Conservation (phyloP, 306 rosid genomes). For the Betula pendula region DNA sequence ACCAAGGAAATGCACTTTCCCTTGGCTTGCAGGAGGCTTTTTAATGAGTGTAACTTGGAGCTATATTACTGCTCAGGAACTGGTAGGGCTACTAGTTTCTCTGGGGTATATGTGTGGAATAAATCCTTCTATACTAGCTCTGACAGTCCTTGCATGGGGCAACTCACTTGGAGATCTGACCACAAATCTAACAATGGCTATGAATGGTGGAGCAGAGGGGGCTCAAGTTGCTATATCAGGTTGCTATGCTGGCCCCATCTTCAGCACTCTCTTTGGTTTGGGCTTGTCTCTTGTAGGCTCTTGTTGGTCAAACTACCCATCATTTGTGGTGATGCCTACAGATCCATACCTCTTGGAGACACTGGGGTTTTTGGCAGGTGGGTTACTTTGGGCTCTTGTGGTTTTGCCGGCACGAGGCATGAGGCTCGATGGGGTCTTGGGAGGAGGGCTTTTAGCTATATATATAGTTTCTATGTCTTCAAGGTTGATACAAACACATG, state of each 20-base stretch:
- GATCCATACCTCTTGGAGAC: constrained; percentile 60
- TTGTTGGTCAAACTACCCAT: constrained; percentile 44
- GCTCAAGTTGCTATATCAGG: constrained; percentile 56
- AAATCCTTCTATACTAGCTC: constrained; percentile 44
- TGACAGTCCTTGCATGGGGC: constrained; percentile 52
- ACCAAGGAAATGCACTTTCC: constrained; percentile 42
- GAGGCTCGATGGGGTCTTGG: constrained; percentile 49
- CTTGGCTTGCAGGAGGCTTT: constrained; percentile 55
- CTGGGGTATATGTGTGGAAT: constrained; percentile 36
- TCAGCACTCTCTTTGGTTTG: constrained; percentile 46
- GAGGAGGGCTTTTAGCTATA: constrained; percentile 49
- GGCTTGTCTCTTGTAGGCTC: constrained; percentile 44
- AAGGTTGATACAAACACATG: constrained; percentile 50
- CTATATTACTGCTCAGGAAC: constrained; percentile 52
- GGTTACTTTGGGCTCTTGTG: constrained; percentile 49
- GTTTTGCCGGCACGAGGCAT: constrained; percentile 37
- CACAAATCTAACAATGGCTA: constrained; percentile 52
- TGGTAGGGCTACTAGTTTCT: constrained; percentile 50
- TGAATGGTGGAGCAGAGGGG: constrained; percentile 49
- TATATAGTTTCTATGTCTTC: constrained; percentile 41
- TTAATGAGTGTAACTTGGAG: constrained; percentile 61
- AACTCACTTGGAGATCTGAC: constrained; percentile 49
- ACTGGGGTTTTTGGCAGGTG: constrained; percentile 40
- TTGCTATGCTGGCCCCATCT: constrained; percentile 62
- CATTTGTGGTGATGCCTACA: constrained; percentile 35